Evolutionary conservation across 2,329 filamentous ascomycete genomes (phyloP).

Genomic region (Tricladium varicosporioides): DNA sequence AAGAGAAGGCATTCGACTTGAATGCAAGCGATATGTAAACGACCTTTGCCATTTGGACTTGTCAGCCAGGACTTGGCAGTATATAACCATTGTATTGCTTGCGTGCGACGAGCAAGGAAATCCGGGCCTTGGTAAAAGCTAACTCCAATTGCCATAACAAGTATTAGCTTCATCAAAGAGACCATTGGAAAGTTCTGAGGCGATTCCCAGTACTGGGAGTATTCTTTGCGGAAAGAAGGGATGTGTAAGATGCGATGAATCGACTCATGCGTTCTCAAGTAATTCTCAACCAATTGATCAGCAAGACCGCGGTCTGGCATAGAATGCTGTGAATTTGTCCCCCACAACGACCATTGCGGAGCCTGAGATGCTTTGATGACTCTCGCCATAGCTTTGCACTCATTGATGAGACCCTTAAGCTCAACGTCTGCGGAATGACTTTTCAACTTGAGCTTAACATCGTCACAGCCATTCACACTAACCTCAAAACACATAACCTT

Average conservation of each 20-base stretch:
- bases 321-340: slow-evolving; percentile 14
- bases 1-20: slow-evolving; percentile 53
- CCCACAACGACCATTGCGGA: slow-evolving; percentile 12
- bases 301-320: slow-evolving; percentile 23
- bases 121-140: slow-evolving; percentile 22
- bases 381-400: slow-evolving; percentile 23
- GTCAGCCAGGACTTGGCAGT: slow-evolving; percentile 26
- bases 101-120: slow-evolving; percentile 4
- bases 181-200: slow-evolving; percentile 9
- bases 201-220: slow-evolving; percentile 40
- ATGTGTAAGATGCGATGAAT: slow-evolving; percentile 45
- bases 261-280: slow-evolving; percentile 42
- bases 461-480: not conserved
- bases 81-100: slow-evolving; percentile 25
- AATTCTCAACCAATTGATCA: slow-evolving; percentile 39
- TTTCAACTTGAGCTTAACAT: not conserved
- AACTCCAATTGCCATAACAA: slow-evolving; percentile 26
- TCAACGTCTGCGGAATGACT: not conserved
- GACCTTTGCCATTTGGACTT: slow-evolving; percentile 43
- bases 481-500: slow-evolving; percentile 8
- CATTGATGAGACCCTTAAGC: slow-evolving; percentile 11
- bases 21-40: slow-evolving; percentile 46
- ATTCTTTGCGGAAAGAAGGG: slow-evolving; percentile 45
- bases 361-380: slow-evolving; percentile 13
- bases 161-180: slow-evolving; percentile 24